A percentile compares a stretch with the other conserved stretches of the same genome.
Evolutionary conservation across 208 protist species (phyloP).

Genomic region (Trypanosoma theileri): DNA sequence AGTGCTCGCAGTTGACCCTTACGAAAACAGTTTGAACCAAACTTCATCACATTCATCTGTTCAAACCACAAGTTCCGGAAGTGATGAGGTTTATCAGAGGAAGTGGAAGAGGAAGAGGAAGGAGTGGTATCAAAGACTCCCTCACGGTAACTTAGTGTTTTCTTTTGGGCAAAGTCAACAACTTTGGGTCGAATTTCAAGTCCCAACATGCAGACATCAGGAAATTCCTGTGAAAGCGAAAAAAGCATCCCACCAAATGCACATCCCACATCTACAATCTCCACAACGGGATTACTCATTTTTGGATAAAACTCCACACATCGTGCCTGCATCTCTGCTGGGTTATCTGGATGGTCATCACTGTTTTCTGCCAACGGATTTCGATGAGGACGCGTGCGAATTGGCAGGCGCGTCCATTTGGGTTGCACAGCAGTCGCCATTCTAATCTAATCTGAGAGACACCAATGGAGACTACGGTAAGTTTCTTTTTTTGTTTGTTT

Average conservation of each 20-base stretch:
- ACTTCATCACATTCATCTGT: constrained; percentile 98
- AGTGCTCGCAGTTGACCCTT: constrained; percentile 95
- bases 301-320: constrained; percentile 40
- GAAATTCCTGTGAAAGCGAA: constrained; percentile 87
- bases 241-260: constrained; percentile 97
- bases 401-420: constrained; percentile 86
- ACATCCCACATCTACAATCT: constrained; percentile 97
- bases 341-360: constrained; percentile 80
- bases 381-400: constrained; percentile 89
- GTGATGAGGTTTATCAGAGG: constrained; percentile 35
- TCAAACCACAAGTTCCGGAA: constrained; percentile 96
- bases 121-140: constrained; percentile 1
- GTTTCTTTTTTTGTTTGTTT: background rate
- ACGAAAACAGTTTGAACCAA: constrained; percentile 95
- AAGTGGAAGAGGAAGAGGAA: background rate
- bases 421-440: constrained; percentile 34
- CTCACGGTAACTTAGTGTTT: constrained; percentile 50
- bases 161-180: constrained; percentile 89
- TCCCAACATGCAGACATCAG: constrained; percentile 92
- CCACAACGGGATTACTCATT: constrained; percentile 44
- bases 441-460: no score
- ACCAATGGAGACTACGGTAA: background rate
- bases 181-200: constrained; percentile 97
- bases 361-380: constrained; percentile 93
- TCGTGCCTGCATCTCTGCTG: constrained; percentile 53